Base-by-base conservation (phyloP, 202 grass and related monocot species). In the Panicum virgatum region DNA sequence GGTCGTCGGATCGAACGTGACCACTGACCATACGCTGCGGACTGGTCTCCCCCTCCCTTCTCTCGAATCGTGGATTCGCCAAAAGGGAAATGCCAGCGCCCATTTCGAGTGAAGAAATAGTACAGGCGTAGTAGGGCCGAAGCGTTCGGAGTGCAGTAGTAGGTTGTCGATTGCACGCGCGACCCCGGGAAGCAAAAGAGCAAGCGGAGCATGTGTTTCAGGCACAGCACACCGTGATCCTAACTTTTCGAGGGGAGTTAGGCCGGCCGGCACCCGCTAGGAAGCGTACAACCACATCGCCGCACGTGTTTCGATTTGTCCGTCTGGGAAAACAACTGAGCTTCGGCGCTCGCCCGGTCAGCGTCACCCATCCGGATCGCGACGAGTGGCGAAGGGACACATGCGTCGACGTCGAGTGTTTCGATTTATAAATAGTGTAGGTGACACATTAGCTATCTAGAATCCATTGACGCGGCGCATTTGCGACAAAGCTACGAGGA, bases 1-100 rank as follows among this genome's bases (percentile, higher is more conserved):
- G 9, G 46, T 71, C 68, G 68, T 15, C 27, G n/a, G n/a, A n/a
- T n/a, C n/a, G 22, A 61, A 84, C 73, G 10, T 79, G 62, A 69
- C n/a, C n/a, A n/a, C n/a, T n/a, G n/a, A n/a, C 62, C 72, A 81
- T 6, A 62, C 84, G 20, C 58, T 62, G 62, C 32, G 9, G 12
- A 53, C 58, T 34, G 40, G 16, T 2, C 23, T 44, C 2, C 5
- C 4, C n/a, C n/a, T n/a, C n/a, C n/a, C n/a, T n/a, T n/a, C n/a
- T n/a, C n/a, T n/a, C n/a, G n/a, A n/a, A n/a, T n/a, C n/a, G 18
- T 75, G 0, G 22, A 25, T n/a, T 58, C 34, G 18, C 69, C 7
- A 1, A 69, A 69, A 27, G 66, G 2, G 66, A 69, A 0, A 69
- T 4, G 2, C 43, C 26, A 45, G 42, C 25, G 6, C 23, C 51